Conservation (phyloP, 495 filamentous ascomycete species). For the Cenococcum geophilum region DNA sequence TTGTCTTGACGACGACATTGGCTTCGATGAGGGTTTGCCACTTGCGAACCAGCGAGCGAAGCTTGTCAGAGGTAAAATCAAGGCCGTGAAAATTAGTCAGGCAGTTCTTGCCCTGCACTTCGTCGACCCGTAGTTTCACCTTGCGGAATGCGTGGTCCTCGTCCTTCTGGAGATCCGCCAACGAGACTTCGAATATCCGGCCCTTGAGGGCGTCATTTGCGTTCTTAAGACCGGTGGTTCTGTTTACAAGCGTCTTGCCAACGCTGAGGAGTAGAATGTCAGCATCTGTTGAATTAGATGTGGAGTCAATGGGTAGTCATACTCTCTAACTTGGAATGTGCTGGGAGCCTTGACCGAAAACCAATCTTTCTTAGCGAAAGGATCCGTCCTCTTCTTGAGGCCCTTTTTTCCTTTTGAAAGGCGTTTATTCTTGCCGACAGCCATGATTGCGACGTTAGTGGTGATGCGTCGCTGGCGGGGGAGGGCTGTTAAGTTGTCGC, state of each 20-base stretch:
- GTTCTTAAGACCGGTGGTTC: slow-evolving; percentile 98
- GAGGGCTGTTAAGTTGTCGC: slow-evolving; percentile 24
- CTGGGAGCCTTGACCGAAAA: slow-evolving; percentile 97
- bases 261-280: slow-evolving; percentile 55
- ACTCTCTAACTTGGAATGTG: slow-evolving; percentile 95
- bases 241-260: slow-evolving; percentile 98
- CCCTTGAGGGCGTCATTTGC: slow-evolving; percentile 98
- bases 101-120: slow-evolving; percentile 99
- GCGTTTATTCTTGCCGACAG: slow-evolving; percentile 89
- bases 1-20: slow-evolving; percentile 98
- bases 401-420: slow-evolving; percentile 99
- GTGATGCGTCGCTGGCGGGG: slow-evolving; percentile 15
- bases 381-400: slow-evolving; percentile 99
- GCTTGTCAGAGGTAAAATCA: slow-evolving; percentile 99
- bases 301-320: slow-evolving; percentile 43
- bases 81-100: slow-evolving; percentile 99
- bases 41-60: slow-evolving; percentile 96
- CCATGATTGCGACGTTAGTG: slow-evolving; percentile 44
- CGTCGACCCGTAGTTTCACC: slow-evolving; percentile 96
- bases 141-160: slow-evolving; percentile 99
- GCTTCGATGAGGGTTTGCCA: slow-evolving; percentile 99
- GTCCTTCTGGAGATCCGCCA: slow-evolving; percentile 98
- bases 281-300: slow-evolving; percentile 19
- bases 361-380: slow-evolving; percentile 97
- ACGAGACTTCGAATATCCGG: slow-evolving; percentile 96